Conservation (phyloP, 176 grass and related monocot genomes). For the Zoysia japonica region DNA sequence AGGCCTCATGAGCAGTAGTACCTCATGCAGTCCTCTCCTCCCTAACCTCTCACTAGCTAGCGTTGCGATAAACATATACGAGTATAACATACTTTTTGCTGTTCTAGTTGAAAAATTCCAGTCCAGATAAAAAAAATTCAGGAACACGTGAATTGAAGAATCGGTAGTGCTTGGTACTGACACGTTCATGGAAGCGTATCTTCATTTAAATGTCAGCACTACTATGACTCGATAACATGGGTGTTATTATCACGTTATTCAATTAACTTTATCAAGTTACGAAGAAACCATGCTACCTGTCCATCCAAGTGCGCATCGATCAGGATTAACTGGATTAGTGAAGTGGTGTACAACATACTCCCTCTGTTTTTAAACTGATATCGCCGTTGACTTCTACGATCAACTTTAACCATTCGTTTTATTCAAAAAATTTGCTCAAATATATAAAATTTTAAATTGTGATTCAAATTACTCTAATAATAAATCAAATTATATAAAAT, state of each 20-base stretch:
- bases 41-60: no score
- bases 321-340: constrained; percentile 68
- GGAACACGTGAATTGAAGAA: neutral
- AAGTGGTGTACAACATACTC: constrained; percentile 68
- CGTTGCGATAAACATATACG: no score
- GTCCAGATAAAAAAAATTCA: neutral
- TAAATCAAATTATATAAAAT: no score
- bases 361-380: no score
- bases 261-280: constrained; percentile 4
- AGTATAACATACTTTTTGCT: no score
- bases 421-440: no score
- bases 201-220: constrained; percentile 2
- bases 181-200: neutral
- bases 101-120: neutral
- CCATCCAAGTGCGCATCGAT: constrained; percentile 65
- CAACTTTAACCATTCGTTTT: no score
- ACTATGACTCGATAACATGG: neutral
- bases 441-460: no score
- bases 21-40: no score
- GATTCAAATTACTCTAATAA: no score
- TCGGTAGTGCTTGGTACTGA: constrained; percentile 10
- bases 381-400: no score
- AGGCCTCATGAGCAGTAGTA: no score
- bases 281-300: constrained; percentile 57
- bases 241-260: neutral